These are phyloP conservation scores for Serendipita sp. DNA, from an alignment of 768 basidiomycete species.

Conservation along the genomic window DNA sequence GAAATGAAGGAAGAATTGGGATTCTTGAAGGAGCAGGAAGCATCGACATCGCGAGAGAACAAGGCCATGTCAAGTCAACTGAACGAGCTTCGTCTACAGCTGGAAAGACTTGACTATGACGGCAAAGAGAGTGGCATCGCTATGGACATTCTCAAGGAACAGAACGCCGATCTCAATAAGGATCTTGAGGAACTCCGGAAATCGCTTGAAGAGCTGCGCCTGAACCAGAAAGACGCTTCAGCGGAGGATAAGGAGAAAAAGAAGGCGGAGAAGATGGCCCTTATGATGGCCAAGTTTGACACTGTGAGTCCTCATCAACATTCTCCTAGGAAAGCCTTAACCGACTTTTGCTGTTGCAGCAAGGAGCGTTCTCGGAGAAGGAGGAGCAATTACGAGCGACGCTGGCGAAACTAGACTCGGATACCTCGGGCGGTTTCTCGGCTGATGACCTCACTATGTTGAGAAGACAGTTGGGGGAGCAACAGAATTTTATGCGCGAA, in stretches of 20 bases:
- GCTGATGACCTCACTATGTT: constrained; percentile 68
- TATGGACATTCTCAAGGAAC: constrained; percentile 88
- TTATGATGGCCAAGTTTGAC: constrained; percentile 99
- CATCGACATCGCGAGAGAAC: constrained; percentile 72
- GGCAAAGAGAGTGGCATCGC: constrained; percentile 89
- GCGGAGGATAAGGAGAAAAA: constrained; percentile 97
- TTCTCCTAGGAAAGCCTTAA: background rate
- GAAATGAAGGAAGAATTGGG: constrained; percentile 80
- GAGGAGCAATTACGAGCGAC: constrained; percentile 82
- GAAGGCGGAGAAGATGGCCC: constrained; percentile 97
- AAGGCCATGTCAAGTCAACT: constrained; percentile 86
- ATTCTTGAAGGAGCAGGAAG: constrained; percentile 85
- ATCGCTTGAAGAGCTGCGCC: constrained; percentile 62
- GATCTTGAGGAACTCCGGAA: constrained; percentile 85
- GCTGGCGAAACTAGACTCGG: constrained; percentile 66
- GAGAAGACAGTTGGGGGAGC: constrained; percentile 76
- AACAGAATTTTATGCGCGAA: constrained; percentile 72
- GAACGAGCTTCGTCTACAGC: constrained; percentile 79
- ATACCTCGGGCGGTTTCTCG: constrained; percentile 54
- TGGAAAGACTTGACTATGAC: constrained; percentile 87
- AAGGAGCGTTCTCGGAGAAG: constrained; percentile 90
- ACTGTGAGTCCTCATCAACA: constrained; percentile 37
- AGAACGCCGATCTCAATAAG: constrained; percentile 68
- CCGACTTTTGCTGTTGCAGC: constrained; percentile 31
- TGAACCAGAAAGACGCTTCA: constrained; percentile 66